Conservation (phyloP, 805 yeast species). For the Diddensiella transvaalensis region DNA sequence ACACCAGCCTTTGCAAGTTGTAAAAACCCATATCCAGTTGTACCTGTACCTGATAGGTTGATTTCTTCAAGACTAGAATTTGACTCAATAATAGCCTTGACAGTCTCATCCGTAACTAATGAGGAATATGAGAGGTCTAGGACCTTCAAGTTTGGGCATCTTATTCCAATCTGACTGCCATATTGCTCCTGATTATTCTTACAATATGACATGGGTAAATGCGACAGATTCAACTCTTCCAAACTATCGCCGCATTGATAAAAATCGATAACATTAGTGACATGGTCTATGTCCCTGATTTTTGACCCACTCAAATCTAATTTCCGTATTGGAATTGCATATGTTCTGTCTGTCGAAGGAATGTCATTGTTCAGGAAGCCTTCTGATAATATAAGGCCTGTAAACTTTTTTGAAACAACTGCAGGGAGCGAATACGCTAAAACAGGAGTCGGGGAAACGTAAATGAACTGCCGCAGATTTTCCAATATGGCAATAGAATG, state of each 20-base stretch:
- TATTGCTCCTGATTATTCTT: not conserved
- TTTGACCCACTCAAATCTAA: not conserved
- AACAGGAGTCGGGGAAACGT: not conserved
- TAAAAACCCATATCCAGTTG: not conserved
- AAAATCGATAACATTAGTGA: not conserved
- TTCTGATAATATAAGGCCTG: not conserved
- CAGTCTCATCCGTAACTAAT: not conserved
- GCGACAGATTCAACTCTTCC: not conserved
- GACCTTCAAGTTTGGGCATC: not conserved
- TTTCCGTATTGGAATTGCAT: not conserved
- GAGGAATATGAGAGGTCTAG: not conserved
- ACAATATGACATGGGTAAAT: not conserved
- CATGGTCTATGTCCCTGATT: not conserved
- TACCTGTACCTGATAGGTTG: not conserved
- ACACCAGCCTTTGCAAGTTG: not conserved
- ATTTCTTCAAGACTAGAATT: not conserved
- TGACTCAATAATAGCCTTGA: not conserved
- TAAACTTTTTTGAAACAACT: not conserved
- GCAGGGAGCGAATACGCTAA: not conserved
- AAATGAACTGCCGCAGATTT: not conserved
- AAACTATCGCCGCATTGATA: not conserved
- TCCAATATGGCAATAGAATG: not conserved
- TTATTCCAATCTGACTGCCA: not conserved
- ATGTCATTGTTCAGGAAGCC: not conserved
- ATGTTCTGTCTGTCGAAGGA: not conserved